Percentiles rank a stretch among this genome's conserved stretches.
phyloP scores from a whole-genome alignment of 495 filamentous ascomycete species.

The Venustampulla echinocandica region DNA sequence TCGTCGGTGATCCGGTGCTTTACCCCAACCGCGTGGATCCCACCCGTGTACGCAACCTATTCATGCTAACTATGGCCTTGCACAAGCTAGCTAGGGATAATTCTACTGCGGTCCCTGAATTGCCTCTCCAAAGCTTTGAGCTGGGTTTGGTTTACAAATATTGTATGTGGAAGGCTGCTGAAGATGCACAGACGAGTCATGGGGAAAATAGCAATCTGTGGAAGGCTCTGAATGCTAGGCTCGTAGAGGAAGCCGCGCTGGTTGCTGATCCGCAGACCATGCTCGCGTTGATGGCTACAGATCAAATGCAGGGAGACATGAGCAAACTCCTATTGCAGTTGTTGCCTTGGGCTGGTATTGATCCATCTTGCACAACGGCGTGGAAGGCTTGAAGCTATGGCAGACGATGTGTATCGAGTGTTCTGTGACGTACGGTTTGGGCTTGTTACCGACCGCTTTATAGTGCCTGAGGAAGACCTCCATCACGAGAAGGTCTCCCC shows the following conservation, averaged over 20 bases:
- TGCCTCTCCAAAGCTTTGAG: not conserved
- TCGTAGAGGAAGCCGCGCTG: not conserved
- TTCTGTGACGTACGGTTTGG: conserved; percentile 1
- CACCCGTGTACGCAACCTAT: not conserved
- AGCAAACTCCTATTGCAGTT: not conserved
- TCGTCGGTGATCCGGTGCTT: conserved; percentile 5
- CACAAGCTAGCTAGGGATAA: not conserved
- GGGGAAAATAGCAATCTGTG: not conserved
- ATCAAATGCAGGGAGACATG: not conserved
- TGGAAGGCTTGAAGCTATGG: not conserved
- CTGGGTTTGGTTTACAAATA: not conserved
- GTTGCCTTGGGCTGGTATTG: not conserved
- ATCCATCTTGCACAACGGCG: not conserved
- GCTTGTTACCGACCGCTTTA: conserved; percentile 4
- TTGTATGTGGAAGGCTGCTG: not conserved
- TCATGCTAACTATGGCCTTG: conserved; percentile 2
- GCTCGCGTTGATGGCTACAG: not conserved
- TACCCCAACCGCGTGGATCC: not conserved
- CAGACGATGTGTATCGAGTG: not conserved
- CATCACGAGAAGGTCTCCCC: conserved; percentile 22
- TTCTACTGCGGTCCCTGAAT: not conserved
- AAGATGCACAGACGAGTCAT: not conserved
- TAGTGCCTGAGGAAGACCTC: conserved; percentile 22
- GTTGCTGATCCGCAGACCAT: not conserved
- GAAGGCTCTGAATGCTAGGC: not conserved